These are phyloP conservation scores for Apiotrichum veenhuisii DNA, from an alignment of 1,284 basidiomycete genomes.

Conservation along the genomic window DNA sequence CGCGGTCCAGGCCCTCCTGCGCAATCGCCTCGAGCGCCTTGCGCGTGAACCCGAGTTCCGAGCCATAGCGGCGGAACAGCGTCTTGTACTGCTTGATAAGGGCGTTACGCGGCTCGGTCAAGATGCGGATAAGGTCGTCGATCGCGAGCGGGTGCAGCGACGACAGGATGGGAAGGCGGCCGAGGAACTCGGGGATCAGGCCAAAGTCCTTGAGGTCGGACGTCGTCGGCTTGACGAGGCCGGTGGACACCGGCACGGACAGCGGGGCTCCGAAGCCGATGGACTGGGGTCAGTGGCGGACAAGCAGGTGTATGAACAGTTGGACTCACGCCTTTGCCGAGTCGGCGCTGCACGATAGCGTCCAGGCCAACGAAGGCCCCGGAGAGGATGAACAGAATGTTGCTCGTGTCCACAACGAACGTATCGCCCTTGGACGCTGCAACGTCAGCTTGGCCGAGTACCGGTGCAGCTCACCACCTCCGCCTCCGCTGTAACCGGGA, in stretches of 20 bases:
- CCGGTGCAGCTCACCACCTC: constrained; percentile 19
- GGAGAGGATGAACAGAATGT: constrained; percentile 84
- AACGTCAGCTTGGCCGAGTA: neutral
- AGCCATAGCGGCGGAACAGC: constrained; percentile 57
- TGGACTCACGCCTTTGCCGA: constrained; percentile 75
- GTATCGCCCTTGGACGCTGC: constrained; percentile 41
- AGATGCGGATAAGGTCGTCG: constrained; percentile 76
- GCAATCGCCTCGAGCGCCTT: constrained; percentile 62
- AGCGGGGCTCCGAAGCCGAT: constrained; percentile 81
- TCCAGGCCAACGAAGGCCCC: constrained; percentile 94
- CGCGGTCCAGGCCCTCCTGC: constrained; percentile 67
- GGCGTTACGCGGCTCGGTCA: constrained; percentile 86
- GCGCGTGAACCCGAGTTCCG: constrained; percentile 48
- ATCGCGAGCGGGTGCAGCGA: constrained; percentile 69
- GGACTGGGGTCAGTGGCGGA: constrained; percentile 56
- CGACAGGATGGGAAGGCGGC: constrained; percentile 81
- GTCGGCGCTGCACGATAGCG: constrained; percentile 67
- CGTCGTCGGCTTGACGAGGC: constrained; percentile 35
- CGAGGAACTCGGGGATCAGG: constrained; percentile 91
- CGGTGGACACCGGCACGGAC: constrained; percentile 26
- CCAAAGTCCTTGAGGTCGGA: constrained; percentile 81
- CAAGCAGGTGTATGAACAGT: neutral
- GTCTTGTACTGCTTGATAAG: constrained; percentile 83
- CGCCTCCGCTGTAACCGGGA: constrained; percentile 40
- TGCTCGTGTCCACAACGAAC: constrained; percentile 56